Percentiles rank a stretch among this genome's conserved stretches.
Conservation (phyloP, 306 rosid species). For the Rosa lucieae region DNA sequence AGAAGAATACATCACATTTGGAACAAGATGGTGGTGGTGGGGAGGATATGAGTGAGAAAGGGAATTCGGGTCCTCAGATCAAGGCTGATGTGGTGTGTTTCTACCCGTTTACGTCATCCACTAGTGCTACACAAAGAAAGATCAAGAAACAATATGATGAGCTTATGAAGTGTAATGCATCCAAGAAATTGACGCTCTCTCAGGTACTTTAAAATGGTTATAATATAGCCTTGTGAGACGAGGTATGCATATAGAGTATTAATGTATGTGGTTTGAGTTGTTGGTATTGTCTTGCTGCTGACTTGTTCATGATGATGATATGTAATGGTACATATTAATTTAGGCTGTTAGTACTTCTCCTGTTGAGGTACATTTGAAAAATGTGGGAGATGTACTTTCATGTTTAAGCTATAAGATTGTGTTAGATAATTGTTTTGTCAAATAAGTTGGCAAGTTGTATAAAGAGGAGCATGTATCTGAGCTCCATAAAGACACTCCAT, state of each 20-base stretch:
- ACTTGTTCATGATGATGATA: background rate
- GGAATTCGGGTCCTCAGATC: slow-evolving; percentile 31
- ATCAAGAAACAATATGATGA: slow-evolving; percentile 82
- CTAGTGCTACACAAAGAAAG: slow-evolving; percentile 76
- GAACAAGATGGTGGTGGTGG: slow-evolving; percentile 22
- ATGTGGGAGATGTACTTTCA: background rate
- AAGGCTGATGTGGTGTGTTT: slow-evolving; percentile 48
- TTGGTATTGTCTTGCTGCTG: background rate
- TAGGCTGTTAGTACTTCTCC: background rate
- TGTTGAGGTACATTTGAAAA: background rate
- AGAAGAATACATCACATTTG: slow-evolving; percentile 41
- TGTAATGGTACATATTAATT: background rate
- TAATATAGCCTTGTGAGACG: background rate
- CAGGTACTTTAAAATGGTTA: slow-evolving; percentile 42
- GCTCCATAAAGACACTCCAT: background rate
- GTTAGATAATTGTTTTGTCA: background rate
- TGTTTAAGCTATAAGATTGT: background rate
- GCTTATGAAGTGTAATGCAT: slow-evolving; percentile 59
- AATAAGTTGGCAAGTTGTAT: background rate
- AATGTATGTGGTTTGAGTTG: background rate
- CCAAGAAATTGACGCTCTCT: slow-evolving; percentile 59
- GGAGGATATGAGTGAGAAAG: slow-evolving; percentile 15
- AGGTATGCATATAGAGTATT: background rate
- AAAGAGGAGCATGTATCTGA: background rate
- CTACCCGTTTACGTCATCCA: slow-evolving; percentile 73